Evolutionary conservation across 768 basidiomycete species (phyloP).

Genomic region (Pleurotus platypus): DNA sequence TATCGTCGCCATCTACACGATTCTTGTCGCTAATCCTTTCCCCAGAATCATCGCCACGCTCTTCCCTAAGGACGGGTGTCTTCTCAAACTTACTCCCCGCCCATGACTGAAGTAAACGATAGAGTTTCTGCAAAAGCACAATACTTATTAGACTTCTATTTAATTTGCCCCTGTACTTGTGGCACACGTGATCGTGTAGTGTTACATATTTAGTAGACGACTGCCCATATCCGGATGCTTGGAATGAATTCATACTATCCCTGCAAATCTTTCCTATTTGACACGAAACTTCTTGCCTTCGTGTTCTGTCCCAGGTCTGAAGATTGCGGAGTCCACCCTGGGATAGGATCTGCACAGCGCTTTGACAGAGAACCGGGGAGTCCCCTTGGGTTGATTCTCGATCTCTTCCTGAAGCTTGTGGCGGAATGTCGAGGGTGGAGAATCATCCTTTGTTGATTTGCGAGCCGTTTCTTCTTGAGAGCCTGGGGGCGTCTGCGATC

Average conservation of each 20-base stretch:
- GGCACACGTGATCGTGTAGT: conserved; percentile 4
- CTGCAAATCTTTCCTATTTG: not conserved
- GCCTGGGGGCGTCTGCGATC: too few relatives aligned
- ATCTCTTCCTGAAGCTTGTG: not conserved
- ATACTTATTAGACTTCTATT: not conserved
- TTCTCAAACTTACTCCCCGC: conserved; percentile 73
- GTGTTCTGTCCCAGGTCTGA: not conserved
- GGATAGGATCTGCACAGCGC: not conserved
- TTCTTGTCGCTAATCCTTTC: conserved; percentile 6
- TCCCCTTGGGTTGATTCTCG: not conserved
- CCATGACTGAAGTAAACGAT: conserved; percentile 10
- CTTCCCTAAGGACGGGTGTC: conserved; percentile 92
- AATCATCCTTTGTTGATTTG: not conserved
- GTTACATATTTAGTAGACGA: not conserved
- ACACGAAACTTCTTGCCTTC: not conserved
- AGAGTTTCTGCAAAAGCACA: too few relatives aligned
- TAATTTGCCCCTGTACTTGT: not conserved
- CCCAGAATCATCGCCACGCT: conserved; percentile 89
- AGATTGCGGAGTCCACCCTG: not conserved
- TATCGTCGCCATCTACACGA: not conserved
- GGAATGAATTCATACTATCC: too few relatives aligned
- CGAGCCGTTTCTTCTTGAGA: not conserved
- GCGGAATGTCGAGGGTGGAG: not conserved
- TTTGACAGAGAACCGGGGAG: not conserved
- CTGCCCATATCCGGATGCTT: not conserved